Conservation (phyloP, 495 filamentous ascomycete species). For the Hypoxylon intermedium region DNA sequence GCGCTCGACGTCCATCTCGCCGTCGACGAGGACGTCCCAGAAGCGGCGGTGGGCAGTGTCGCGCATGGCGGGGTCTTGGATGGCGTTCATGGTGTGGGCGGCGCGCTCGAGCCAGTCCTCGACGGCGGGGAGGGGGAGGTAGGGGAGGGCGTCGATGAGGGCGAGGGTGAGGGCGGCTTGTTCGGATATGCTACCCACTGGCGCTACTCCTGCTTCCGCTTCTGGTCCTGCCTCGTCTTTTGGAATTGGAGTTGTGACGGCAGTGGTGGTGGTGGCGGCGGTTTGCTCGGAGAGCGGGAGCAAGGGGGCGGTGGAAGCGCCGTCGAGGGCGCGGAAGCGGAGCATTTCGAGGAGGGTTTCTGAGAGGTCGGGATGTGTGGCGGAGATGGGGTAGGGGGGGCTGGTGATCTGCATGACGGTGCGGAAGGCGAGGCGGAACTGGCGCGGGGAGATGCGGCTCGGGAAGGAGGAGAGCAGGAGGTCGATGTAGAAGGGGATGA, state of each 20-base stretch:
- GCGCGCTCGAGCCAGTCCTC: slow-evolving; percentile 70
- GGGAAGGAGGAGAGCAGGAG: slow-evolving; percentile 87
- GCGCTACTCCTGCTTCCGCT: background rate
- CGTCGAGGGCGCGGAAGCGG: slow-evolving; percentile 65
- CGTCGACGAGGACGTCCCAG: slow-evolving; percentile 82
- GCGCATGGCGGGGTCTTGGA: slow-evolving; percentile 68
- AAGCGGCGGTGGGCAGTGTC: slow-evolving; percentile 74
- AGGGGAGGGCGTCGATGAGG: slow-evolving; percentile 81
- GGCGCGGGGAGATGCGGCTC: slow-evolving; percentile 77
- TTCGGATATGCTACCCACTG: slow-evolving; percentile 65
- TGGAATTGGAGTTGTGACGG: no score
- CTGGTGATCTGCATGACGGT: slow-evolving; percentile 86
- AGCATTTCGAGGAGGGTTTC: slow-evolving; percentile 84
- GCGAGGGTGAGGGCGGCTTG: slow-evolving; percentile 81
- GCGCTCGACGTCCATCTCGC: slow-evolving; percentile 92
- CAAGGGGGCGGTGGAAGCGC: slow-evolving; percentile 57
- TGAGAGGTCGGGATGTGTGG: slow-evolving; percentile 73
- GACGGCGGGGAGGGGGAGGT: slow-evolving; percentile 70
- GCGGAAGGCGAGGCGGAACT: slow-evolving; percentile 93
- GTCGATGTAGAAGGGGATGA: slow-evolving; percentile 87
- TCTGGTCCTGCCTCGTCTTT: no score
- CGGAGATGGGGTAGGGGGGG: slow-evolving; percentile 76
- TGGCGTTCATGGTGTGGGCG: slow-evolving; percentile 69
- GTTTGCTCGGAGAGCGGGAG: slow-evolving; percentile 43
- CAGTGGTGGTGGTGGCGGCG: background rate